phyloP scores from a whole-genome alignment of 441 rosid genomes.

The Gossypium trilobum region DNA sequence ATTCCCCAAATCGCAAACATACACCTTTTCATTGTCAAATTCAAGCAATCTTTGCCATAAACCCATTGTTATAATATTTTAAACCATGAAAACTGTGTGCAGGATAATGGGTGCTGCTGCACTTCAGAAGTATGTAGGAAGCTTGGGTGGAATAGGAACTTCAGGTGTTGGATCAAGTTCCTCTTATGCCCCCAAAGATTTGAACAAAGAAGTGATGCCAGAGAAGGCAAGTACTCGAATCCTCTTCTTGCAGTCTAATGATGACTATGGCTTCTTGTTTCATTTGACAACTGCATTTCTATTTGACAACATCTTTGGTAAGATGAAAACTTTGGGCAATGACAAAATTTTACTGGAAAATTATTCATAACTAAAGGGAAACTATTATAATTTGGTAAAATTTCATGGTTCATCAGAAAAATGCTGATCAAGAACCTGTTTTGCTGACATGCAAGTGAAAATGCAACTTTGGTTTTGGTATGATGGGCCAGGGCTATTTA shows the following conservation, averaged over 20 bases:
- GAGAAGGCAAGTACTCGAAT: constrained; percentile 53
- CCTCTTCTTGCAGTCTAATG: not conserved
- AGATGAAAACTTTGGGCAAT: not conserved
- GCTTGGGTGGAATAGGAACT: constrained; percentile 90
- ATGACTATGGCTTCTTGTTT: not conserved
- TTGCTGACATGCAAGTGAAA: constrained; percentile 8
- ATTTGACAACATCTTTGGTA: not conserved
- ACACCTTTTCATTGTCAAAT: not conserved
- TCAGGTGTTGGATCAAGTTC: constrained; percentile 96
- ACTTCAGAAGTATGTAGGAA: constrained; percentile 79
- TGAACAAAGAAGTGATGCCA: constrained; percentile 83
- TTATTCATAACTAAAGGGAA: not conserved
- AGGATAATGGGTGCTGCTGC: constrained; percentile 94
- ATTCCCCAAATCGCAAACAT: not conserved
- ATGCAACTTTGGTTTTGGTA: not conserved
- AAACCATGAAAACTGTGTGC: constrained; percentile 17
- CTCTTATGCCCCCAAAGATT: constrained; percentile 79
- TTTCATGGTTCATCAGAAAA: not conserved
- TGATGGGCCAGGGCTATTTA: constrained; percentile 8
- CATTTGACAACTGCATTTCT: not conserved
- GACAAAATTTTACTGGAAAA: not conserved
- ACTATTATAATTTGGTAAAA: not conserved
- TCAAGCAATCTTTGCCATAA: not conserved
- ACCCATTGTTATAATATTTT: constrained; percentile 12
- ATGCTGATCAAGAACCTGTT: not conserved